A percentile compares a stretch with the other conserved stretches of the same genome.
These are phyloP conservation scores for Mucor circinelloides DNA, from an alignment of 371 early-diverging fungal genomes.

Conservation along the genomic window DNA sequence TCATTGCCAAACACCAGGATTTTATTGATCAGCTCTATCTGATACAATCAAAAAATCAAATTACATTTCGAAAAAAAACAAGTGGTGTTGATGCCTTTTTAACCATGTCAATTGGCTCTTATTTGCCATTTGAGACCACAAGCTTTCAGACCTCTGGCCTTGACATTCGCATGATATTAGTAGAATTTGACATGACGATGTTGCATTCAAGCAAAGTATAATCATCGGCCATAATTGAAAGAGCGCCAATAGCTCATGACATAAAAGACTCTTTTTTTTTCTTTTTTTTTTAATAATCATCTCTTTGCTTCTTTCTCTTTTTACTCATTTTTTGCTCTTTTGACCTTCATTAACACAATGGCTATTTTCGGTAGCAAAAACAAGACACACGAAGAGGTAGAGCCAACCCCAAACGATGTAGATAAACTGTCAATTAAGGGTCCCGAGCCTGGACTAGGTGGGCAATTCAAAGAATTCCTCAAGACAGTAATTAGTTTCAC, in stretches of 20 bases:
- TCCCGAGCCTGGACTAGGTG: conserved; percentile 35
- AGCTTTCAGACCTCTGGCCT: no score
- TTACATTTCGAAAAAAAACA: not conserved
- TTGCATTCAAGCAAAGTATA: not conserved
- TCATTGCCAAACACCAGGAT: not conserved
- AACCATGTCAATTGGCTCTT: not conserved
- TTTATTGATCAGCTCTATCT: not conserved
- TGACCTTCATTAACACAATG: not conserved
- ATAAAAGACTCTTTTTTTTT: not conserved
- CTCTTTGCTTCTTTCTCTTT: not conserved
- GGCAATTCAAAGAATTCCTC: conserved; percentile 56
- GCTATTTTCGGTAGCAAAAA: conserved; percentile 14
- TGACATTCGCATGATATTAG: not conserved
- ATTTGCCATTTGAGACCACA: not conserved
- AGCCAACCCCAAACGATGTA: conserved; percentile 40
- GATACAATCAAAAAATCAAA: not conserved
- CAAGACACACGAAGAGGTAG: conserved; percentile 20
- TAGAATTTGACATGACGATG: not conserved
- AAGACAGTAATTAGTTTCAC: conserved; percentile 74
- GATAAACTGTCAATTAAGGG: conserved; percentile 44
- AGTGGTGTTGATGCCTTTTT: not conserved
- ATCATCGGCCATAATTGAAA: not conserved
- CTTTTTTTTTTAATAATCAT: not conserved
- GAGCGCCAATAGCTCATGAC: not conserved
- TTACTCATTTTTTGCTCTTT: not conserved